Evolutionary conservation across 768 basidiomycete species (phyloP), one percentile per base, ranked within the genome.

Genomic region (Phaffia tasmanica): DNA sequence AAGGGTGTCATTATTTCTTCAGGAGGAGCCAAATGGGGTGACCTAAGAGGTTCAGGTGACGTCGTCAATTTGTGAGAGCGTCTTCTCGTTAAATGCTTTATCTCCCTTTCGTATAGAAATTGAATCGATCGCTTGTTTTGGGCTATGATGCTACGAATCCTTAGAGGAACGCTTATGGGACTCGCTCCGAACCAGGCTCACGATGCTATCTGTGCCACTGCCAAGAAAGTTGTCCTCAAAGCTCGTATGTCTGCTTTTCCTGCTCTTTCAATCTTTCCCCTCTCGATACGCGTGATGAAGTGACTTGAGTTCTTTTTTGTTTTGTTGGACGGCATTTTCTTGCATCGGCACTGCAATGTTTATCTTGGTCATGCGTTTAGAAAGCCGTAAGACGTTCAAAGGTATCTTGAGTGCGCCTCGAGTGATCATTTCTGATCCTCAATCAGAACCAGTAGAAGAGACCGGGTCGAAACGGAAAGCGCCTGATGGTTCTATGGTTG

Each of bases 201-300:
- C 19, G 58, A 48, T 0, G 62, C 62, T 14, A 58, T 69, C 25
- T 49, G 47, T 7, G 16, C 46, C 30, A 60, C 62, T 1, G 57
- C 67, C 2, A 69, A 56, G 62, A 64, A 58, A 30, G 67, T 69
- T 7, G 62, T 69, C 14, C 63, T 69, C 27, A 27, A 63, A 57
- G 67, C 67, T n/a, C 67, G 66, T 67, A 29, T 19, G 66, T 65
- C 30, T 46, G 32, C 35, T 42, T 42, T 11, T 42, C 35, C 11
- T 4, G 35, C 11, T 11, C 35, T 42, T 42, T 42, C 11, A 42
- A 42, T 5, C 4, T 42, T 42, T 4, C 11, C 11, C 11, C 35
- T 42, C 35, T 42, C 4, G 11, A 11, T 5, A 42, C 35, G 35
- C 35, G 35, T 11, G 35, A 42, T 42, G 6, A 42, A 42, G 4